Evolutionary conservation across 1,284 basidiomycete species (phyloP), one percentile per base, ranked within the genome.

Genomic region (Puccinia novopanici): DNA sequence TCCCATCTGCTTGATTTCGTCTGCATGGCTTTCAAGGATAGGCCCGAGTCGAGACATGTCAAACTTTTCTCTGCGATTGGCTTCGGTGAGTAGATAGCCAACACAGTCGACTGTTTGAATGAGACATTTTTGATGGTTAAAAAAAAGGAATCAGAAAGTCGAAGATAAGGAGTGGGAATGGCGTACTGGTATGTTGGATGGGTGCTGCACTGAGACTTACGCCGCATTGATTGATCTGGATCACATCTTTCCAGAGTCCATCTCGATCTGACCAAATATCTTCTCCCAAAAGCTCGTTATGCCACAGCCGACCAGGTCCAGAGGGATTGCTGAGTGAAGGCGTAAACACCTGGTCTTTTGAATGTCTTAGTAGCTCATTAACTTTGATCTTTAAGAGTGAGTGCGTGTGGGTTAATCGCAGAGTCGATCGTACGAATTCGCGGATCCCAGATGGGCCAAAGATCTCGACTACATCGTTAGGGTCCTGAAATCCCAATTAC

Each of bases 51-150:
- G 80, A 0, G 83, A 82, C 0, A 86, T 85, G 54, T 87, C 84
- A 30, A 88, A 83, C 0, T 87, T 85, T 27, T 85, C 82, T 2
- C 87, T 84, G 0, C 86, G 86, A 22, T 85, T 86, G 9, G 88
- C 86, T 84, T 95, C 93, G 76, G 89, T 88, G 81, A 96, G 89
- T 50, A 94, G 87, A 84, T 92, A 96, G 19, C 93, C 94, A 63
- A 95, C 86, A 82, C 92, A 93, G 1, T 92, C 91, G 82, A 93
- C 93, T 94, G n/a, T n/a, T n/a, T n/a, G n/a, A n/a, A n/a, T n/a
- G n/a, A n/a, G n/a, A n/a, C n/a, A n/a, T n/a, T n/a, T n/a, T n/a
- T n/a, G n/a, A n/a, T 83, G 89, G 63, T 67, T 13, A 24, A 34
- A 54, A 57, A 37, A 22, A 10, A 57, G 24, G 55, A 19, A 24